Percentiles rank a stretch among this genome's conserved stretches.
Evolutionary conservation across 352 stramenopile species (phyloP).

Genomic region (Globisporangium recalcitrans): DNA sequence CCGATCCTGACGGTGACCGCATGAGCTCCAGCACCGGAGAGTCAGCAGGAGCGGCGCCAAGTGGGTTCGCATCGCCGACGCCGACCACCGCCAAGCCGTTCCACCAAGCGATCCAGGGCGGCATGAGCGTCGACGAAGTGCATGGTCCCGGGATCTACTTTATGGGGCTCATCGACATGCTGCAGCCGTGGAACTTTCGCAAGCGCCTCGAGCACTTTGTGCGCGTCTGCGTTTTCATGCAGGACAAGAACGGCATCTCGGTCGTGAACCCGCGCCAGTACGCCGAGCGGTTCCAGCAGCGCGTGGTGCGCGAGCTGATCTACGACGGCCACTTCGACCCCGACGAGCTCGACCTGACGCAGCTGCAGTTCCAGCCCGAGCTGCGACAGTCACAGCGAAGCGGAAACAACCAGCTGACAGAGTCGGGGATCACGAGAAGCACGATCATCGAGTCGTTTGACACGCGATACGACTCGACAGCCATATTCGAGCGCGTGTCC

Average conservation of each 20-base stretch:
- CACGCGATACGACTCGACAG: slow-evolving; percentile 16
- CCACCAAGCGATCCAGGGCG: slow-evolving; percentile 38
- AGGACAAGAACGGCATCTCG: slow-evolving; percentile 69
- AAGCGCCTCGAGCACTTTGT: slow-evolving; percentile 89
- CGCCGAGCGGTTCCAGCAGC: slow-evolving; percentile 70
- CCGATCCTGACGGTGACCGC: neutral
- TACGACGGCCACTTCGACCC: slow-evolving; percentile 40
- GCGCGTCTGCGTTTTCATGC: slow-evolving; percentile 60
- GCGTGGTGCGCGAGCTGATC: slow-evolving; percentile 69
- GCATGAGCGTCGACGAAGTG: slow-evolving; percentile 81
- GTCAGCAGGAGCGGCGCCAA: neutral
- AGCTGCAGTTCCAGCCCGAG: slow-evolving; percentile 30
- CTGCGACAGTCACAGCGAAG: slow-evolving; percentile 27
- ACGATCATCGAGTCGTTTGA: slow-evolving; percentile 56
- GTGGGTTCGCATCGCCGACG: slow-evolving; percentile 4
- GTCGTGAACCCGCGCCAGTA: slow-evolving; percentile 71
- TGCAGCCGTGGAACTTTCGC: slow-evolving; percentile 92
- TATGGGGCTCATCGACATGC: slow-evolving; percentile 94
- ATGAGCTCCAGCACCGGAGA: slow-evolving; percentile 16
- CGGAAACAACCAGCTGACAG: slow-evolving; percentile 21
- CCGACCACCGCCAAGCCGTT: slow-evolving; percentile 39
- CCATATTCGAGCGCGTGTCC: slow-evolving; percentile 19
- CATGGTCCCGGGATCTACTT: slow-evolving; percentile 92
- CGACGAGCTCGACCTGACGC: slow-evolving; percentile 30
- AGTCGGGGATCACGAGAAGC: slow-evolving; percentile 42